Percentiles rank a stretch among this genome's conserved stretches.
These are phyloP conservation scores for Coffea humblotiana DNA, from an alignment of 305 asterid species.

Conservation along the genomic window DNA sequence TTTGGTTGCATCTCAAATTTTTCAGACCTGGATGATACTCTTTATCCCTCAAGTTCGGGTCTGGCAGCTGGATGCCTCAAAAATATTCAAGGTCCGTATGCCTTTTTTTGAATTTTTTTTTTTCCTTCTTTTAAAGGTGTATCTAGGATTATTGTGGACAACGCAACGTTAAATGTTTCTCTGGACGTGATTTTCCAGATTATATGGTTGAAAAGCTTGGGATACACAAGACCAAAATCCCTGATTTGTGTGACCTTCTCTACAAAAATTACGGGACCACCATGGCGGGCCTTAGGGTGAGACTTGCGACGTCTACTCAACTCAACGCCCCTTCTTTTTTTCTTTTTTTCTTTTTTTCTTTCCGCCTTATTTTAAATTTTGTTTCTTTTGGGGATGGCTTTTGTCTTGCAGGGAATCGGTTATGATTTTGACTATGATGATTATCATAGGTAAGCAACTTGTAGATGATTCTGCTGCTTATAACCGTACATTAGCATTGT, in stretches of 20 bases:
- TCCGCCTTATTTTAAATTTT: no score
- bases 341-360: no score
- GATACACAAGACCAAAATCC: conserved; percentile 61
- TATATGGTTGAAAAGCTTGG: conserved; percentile 78
- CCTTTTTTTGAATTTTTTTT: not conserved
- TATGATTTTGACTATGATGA: conserved; percentile 92
- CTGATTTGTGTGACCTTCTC: conserved; percentile 57
- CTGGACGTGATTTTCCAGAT: conserved; percentile 38
- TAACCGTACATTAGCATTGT: not conserved
- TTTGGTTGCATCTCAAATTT: not conserved
- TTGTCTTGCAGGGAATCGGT: conserved; percentile 77
- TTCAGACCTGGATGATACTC: conserved; percentile 90
- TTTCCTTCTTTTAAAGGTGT: no score
- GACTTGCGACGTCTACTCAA: conserved; percentile 4
- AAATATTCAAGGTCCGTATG: conserved; percentile 70
- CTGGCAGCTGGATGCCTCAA: conserved; percentile 56
- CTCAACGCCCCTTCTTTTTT: not conserved
- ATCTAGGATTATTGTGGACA: not conserved
- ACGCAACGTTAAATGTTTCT: not conserved
- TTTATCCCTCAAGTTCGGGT: conserved; percentile 81
- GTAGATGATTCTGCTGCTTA: not conserved
- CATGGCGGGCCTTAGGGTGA: conserved; percentile 96
- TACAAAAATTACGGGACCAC: conserved; percentile 91
- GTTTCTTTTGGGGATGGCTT: conserved; percentile 1
- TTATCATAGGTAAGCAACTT: conserved; percentile 61